phyloP scores from a whole-genome alignment of 1,284 basidiomycete genomes.

The Xanthoconium separans region DNA sequence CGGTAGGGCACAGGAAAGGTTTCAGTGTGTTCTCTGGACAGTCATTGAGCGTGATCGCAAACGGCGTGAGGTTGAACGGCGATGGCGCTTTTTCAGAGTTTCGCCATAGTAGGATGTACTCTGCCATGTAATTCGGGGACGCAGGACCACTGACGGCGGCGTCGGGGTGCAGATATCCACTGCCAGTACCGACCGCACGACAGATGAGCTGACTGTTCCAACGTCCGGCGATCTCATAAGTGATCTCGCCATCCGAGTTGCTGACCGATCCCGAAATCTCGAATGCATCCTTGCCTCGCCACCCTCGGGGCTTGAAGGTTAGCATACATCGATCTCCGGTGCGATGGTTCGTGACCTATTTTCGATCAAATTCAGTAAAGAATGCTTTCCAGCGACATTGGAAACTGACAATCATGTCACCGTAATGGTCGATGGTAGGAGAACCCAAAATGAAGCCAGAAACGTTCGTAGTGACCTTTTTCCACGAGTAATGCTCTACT shows the following conservation, averaged over 20 bases:
- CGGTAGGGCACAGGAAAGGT: slow-evolving; percentile 84
- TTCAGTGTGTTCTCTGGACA: slow-evolving; percentile 67
- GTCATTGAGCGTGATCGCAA: slow-evolving; percentile 89
- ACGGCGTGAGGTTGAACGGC: slow-evolving; percentile 95
- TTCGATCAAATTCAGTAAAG: background rate
- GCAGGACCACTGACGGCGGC: slow-evolving; percentile 47
- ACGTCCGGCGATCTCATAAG: slow-evolving; percentile 91
- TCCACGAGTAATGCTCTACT: slow-evolving; percentile 88
- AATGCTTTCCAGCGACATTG: background rate
- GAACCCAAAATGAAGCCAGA: slow-evolving; percentile 94
- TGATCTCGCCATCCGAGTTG: slow-evolving; percentile 63
- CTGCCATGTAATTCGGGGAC: slow-evolving; percentile 50
- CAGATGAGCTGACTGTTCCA: slow-evolving; percentile 97
- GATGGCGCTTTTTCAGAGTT: slow-evolving; percentile 85
- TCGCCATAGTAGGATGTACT: slow-evolving; percentile 88
- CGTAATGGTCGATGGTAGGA: slow-evolving; percentile 96
- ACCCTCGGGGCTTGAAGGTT: slow-evolving; percentile 95
- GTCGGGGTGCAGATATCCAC: slow-evolving; percentile 76
- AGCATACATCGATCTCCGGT: slow-evolving; percentile 89
- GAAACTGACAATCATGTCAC: slow-evolving; percentile 82
- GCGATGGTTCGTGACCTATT: slow-evolving; percentile 84
- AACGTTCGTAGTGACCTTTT: slow-evolving; percentile 92
- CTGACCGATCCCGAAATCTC: slow-evolving; percentile 89
- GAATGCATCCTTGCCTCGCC: slow-evolving; percentile 89
- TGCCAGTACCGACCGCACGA: slow-evolving; percentile 64